Conservation (phyloP, 495 filamentous ascomycete genomes). For the Xylaria flabelliformis region DNA sequence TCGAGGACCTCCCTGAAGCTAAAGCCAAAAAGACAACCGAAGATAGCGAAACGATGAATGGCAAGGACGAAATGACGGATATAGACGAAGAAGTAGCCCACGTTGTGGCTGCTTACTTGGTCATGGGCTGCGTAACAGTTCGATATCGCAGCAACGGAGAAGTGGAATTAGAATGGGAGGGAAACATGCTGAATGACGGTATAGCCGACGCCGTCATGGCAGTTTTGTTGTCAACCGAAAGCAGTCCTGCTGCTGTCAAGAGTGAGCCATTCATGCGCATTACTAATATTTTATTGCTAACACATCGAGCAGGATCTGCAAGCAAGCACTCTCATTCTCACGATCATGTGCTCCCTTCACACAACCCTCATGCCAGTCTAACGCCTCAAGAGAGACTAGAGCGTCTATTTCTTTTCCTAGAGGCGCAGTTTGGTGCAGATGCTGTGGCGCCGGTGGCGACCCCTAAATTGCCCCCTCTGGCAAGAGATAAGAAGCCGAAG, state of each 20-base stretch:
- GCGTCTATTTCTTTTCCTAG: slow-evolving; percentile 92
- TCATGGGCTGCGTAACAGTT: slow-evolving; percentile 91
- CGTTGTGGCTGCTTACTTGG: slow-evolving; percentile 66
- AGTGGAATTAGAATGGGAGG: slow-evolving; percentile 94
- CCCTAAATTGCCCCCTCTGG: slow-evolving; percentile 59
- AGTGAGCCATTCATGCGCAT: slow-evolving; percentile 59
- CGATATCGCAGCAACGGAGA: slow-evolving; percentile 73
- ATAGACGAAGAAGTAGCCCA: slow-evolving; percentile 64
- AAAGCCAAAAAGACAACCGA: slow-evolving; percentile 41
- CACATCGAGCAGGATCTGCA: slow-evolving; percentile 51
- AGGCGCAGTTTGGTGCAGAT: slow-evolving; percentile 89
- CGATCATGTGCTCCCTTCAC: slow-evolving; percentile 48
- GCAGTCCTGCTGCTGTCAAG: slow-evolving; percentile 91
- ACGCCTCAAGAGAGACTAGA: slow-evolving; percentile 75
- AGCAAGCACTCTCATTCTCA: slow-evolving; percentile 66
- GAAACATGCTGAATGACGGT: slow-evolving; percentile 95
- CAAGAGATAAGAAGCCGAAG: slow-evolving; percentile 43
- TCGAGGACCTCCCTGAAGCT: slow-evolving; percentile 69
- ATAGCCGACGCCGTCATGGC: slow-evolving; percentile 96
- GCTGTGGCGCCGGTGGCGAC: slow-evolving; percentile 74
- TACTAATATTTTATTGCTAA: slow-evolving; percentile 26
- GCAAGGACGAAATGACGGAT: slow-evolving; percentile 53
- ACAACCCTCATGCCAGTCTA: slow-evolving; percentile 74
- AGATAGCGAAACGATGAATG: slow-evolving; percentile 40
- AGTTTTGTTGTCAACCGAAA: slow-evolving; percentile 87